phyloP scores from a whole-genome alignment of 345 rosid species.

The Pistacia atlantica region DNA sequence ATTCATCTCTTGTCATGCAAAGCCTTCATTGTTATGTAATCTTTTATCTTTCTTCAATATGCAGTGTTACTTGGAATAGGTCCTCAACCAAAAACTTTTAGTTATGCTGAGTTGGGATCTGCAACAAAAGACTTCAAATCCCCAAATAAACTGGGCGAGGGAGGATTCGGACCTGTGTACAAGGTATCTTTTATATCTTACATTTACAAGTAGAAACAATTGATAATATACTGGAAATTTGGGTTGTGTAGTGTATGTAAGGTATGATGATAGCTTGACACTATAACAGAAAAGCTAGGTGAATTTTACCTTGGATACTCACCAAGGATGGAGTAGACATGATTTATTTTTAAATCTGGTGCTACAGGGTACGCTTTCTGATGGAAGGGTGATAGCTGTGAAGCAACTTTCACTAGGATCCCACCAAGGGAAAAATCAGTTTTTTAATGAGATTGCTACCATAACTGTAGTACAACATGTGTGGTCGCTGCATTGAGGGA shows the following conservation, averaged over 20 bases:
- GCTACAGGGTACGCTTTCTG: no score
- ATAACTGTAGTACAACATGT: not conserved
- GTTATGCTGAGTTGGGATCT: constrained; percentile 31
- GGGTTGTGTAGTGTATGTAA: not conserved
- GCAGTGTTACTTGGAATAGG: constrained; percentile 34
- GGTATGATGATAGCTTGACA: not conserved
- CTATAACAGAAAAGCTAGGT: not conserved
- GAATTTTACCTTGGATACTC: not conserved
- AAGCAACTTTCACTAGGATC: no score
- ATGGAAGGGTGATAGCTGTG: no score
- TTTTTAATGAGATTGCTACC: no score
- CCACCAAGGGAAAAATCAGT: no score
- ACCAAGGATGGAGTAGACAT: not conserved
- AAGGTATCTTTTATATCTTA: constrained; percentile 22
- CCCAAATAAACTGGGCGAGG: constrained; percentile 42
- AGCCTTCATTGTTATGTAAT: not conserved
- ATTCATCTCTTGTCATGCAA: not conserved
- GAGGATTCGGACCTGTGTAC: constrained; percentile 45
- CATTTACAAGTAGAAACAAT: no score
- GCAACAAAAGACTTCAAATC: constrained; percentile 40
- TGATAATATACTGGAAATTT: no score
- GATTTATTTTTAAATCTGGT: not conserved
- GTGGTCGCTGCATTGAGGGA: constrained; percentile 21
- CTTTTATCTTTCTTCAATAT: not conserved
- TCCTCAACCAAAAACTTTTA: constrained; percentile 35